A percentile compares a stretch with the other conserved stretches of the same genome.
phyloP scores from a whole-genome alignment of 1,284 basidiomycete species.

The Heterobasidion parviporum region DNA sequence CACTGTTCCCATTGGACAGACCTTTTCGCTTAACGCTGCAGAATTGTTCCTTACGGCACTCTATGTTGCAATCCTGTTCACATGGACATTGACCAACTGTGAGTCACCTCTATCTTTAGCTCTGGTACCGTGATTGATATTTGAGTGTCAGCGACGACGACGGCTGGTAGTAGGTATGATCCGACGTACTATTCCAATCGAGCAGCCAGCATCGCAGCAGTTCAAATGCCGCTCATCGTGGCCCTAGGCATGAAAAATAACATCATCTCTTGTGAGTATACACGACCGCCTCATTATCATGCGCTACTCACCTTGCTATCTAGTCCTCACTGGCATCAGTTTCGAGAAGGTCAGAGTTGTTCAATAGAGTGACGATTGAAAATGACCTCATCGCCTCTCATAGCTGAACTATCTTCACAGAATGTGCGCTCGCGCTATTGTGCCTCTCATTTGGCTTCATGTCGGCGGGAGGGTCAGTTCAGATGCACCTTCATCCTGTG shows the following conservation, averaged over 20 bases:
- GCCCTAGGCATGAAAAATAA: slow-evolving; percentile 62
- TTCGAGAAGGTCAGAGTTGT: slow-evolving; percentile 40
- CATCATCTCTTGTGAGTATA: slow-evolving; percentile 40
- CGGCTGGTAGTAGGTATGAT: slow-evolving; percentile 25
- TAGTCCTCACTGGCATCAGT: slow-evolving; percentile 50
- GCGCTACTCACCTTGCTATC: background rate
- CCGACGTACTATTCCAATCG: slow-evolving; percentile 37
- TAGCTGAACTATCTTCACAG: slow-evolving; percentile 44
- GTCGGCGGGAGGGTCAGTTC: slow-evolving; percentile 30
- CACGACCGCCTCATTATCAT: background rate
- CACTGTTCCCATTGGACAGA: slow-evolving; percentile 31
- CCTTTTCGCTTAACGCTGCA: slow-evolving; percentile 37
- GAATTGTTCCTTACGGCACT: slow-evolving; percentile 36
- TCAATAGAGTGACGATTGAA: background rate
- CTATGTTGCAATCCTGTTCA: slow-evolving; percentile 38
- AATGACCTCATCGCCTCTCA: slow-evolving; percentile 10
- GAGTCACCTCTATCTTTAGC: slow-evolving; percentile 10
- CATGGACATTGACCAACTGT: slow-evolving; percentile 44
- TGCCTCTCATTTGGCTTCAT: slow-evolving; percentile 45
- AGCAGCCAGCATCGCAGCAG: slow-evolving; percentile 39
- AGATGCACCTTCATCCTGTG: too few relatives aligned
- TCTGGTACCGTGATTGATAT: background rate
- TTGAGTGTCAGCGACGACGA: slow-evolving; percentile 24
- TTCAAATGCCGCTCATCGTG: slow-evolving; percentile 52
- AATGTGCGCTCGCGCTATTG: slow-evolving; percentile 38